A percentile compares a stretch with the other conserved stretches of the same genome.
phyloP scores from a whole-genome alignment of 208 protist species.

The Wallacemonas sp. region DNA sequence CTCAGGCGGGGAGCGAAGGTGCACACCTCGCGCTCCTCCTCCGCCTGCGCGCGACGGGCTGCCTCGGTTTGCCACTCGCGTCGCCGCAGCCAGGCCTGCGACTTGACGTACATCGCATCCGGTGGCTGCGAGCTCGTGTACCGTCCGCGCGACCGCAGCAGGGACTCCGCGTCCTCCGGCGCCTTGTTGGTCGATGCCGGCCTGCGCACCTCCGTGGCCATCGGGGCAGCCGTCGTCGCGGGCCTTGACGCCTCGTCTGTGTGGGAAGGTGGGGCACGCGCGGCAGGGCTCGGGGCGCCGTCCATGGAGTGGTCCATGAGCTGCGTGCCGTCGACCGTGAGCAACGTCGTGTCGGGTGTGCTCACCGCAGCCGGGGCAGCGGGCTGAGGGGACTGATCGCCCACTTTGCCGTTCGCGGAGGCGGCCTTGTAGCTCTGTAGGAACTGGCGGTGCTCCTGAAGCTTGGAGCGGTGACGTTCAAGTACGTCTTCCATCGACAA shows the following conservation, averaged over 20 bases:
- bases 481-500: constrained; percentile 32
- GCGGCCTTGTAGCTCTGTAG: constrained; percentile 20
- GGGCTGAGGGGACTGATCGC: background rate
- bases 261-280: constrained; percentile 1
- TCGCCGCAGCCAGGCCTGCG: constrained; percentile 46
- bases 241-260: background rate
- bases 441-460: constrained; percentile 38
- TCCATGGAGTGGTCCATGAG: background rate
- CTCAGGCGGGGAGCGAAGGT: constrained; percentile 42
- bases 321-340: background rate
- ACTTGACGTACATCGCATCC: constrained; percentile 64
- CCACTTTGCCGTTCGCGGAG: background rate
- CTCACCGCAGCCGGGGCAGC: background rate
- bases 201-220: background rate
- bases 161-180: constrained; percentile 27
- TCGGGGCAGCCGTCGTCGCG: background rate
- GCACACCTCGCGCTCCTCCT: constrained; percentile 31
- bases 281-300: constrained; percentile 11
- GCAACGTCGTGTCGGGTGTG: background rate
- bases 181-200: background rate
- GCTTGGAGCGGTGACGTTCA: constrained; percentile 21
- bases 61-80: constrained; percentile 27
- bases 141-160: constrained; percentile 35
- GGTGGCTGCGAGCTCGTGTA: constrained; percentile 35
- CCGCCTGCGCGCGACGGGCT: constrained; percentile 30